Evolutionary conservation across 495 filamentous ascomycete genomes (phyloP).

Genomic region (Hypoxylon crocopeplum): DNA sequence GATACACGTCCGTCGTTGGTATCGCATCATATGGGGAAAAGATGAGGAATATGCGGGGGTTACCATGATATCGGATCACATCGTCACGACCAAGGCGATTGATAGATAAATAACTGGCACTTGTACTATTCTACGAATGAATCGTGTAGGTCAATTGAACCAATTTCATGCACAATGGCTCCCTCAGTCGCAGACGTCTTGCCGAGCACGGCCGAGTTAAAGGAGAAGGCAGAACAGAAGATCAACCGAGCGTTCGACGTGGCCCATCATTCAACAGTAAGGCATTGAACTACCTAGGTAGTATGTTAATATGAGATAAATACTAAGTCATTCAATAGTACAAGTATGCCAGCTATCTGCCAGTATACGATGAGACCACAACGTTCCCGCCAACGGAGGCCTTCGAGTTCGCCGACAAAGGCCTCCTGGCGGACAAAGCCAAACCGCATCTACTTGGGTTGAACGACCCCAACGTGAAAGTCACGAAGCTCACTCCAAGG

Average conservation of each 20-base stretch:
- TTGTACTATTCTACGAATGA: not conserved
- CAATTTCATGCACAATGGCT: constrained; percentile 24
- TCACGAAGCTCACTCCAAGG: constrained; percentile 70
- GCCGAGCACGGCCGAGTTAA: constrained; percentile 35
- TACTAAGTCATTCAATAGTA: constrained; percentile 43
- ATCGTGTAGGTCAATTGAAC: constrained; percentile 6
- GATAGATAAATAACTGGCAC: constrained; percentile 21
- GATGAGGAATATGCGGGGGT: constrained; percentile 33
- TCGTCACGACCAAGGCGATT: constrained; percentile 1
- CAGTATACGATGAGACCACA: constrained; percentile 67
- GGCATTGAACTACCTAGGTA: constrained; percentile 1
- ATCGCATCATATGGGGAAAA: constrained; percentile 32
- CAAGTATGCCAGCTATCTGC: constrained; percentile 67
- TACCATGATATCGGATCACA: constrained; percentile 12
- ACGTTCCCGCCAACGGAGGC: constrained; percentile 64
- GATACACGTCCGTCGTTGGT: constrained; percentile 13
- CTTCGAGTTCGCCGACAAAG: constrained; percentile 66
- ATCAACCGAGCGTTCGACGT: constrained; percentile 38
- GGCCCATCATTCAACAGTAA: constrained; percentile 34
- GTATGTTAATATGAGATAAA: not conserved
- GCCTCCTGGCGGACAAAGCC: constrained; percentile 61
- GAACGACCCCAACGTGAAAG: constrained; percentile 42
- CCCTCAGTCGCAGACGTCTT: constrained; percentile 40
- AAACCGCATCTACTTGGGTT: constrained; percentile 63
- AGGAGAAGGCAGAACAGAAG: constrained; percentile 35